A percentile compares a stretch with the other conserved stretches of the same genome.
These are phyloP conservation scores for Pittosporum tobira DNA, from an alignment of 129 eudicot genomes.

Conservation along the genomic window DNA sequence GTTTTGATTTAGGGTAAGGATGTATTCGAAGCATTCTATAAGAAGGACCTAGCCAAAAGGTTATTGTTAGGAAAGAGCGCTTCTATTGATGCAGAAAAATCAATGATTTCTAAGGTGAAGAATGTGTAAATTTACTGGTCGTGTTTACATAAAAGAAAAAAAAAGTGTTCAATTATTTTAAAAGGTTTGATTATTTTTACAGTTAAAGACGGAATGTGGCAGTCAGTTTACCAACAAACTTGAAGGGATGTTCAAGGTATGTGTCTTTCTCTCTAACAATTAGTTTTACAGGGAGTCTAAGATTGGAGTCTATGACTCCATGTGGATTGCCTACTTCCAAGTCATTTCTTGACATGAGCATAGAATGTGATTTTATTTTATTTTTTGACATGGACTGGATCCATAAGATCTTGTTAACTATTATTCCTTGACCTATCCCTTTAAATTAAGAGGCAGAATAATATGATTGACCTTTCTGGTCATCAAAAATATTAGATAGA, in stretches of 20 bases:
- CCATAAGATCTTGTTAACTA: too few species aligned
- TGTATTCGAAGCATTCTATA: constrained; percentile 91
- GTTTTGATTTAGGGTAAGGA: constrained; percentile 63
- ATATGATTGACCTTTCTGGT: too few species aligned
- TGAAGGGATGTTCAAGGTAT: constrained; percentile 95
- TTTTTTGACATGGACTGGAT: too few species aligned
- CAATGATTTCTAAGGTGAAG: constrained; percentile 79
- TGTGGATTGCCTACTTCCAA: neutral
- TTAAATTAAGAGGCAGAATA: too few species aligned
- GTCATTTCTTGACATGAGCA: neutral
- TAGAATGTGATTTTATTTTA: neutral
- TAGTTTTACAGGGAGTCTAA: neutral
- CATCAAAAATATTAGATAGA: too few species aligned
- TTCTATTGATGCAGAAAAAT: constrained; percentile 95
- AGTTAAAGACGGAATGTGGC: constrained; percentile 94
- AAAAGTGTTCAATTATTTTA: too few species aligned
- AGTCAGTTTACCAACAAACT: constrained; percentile 94
- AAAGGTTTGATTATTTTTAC: constrained; percentile 20
- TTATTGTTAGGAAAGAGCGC: constrained; percentile 89
- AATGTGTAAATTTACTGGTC: constrained; percentile 1
- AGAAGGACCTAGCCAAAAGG: constrained; percentile 93
- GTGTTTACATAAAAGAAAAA: too few species aligned
- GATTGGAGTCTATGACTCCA: neutral
- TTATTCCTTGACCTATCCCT: too few species aligned
- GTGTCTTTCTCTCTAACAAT: constrained; percentile 12